Conservation (phyloP, 1,284 basidiomycete species). For the Cystobasidium sp. region DNA sequence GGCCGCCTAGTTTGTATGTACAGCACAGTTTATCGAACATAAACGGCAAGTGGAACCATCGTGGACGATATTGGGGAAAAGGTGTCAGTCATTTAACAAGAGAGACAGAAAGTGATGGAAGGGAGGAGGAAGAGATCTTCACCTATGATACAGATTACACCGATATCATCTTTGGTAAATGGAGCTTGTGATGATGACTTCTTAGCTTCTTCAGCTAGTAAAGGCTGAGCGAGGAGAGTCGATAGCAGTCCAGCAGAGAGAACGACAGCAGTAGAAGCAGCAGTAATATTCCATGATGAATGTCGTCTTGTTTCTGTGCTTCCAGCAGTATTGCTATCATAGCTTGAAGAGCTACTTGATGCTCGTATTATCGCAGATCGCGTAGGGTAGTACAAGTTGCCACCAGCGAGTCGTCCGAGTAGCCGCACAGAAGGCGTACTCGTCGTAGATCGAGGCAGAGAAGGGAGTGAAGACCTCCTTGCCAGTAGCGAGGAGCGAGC, state of each 20-base stretch:
- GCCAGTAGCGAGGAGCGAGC: too few species aligned
- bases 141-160: slow-evolving; percentile 41
- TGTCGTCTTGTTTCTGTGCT: background rate
- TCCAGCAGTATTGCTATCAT: too few species aligned
- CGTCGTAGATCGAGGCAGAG: too few species aligned
- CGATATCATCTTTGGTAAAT: slow-evolving; percentile 28
- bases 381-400: too few species aligned
- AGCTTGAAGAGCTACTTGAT: too few species aligned
- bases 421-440: too few species aligned
- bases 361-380: too few species aligned
- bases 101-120: background rate
- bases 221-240: slow-evolving; percentile 6
- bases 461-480: too few species aligned
- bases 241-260: slow-evolving; percentile 3
- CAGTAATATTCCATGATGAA: background rate
- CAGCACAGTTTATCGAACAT: background rate
- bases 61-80: too few species aligned
- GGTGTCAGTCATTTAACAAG: too few species aligned
- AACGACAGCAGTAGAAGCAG: background rate
- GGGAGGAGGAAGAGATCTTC: background rate
- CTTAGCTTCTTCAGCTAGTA: slow-evolving; percentile 17
- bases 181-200: background rate
- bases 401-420: too few species aligned
- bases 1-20: slow-evolving; percentile 41
- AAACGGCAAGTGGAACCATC: background rate